Conservation (phyloP, 306 rosid species). For the Citrullus colocynthis region DNA sequence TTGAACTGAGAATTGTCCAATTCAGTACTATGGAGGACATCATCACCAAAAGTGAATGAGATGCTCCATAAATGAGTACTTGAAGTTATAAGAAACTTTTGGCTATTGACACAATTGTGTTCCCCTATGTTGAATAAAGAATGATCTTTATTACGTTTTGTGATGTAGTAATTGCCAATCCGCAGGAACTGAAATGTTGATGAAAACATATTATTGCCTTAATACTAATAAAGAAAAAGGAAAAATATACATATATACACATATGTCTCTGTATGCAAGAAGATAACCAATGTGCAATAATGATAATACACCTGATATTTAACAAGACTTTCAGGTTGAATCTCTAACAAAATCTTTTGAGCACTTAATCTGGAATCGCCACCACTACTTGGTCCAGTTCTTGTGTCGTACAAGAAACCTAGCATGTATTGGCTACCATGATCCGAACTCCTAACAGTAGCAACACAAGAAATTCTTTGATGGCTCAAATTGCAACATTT, state of each 20-base stretch:
- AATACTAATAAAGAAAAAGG: background rate
- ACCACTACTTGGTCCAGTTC: constrained; percentile 8
- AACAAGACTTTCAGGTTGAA: constrained; percentile 35
- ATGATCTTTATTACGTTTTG: constrained; percentile 32
- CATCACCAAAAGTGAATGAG: constrained; percentile 41
- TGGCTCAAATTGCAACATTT: constrained; percentile 21
- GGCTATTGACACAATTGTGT: constrained; percentile 16
- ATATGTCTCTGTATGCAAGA: background rate
- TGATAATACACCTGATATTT: constrained; percentile 50
- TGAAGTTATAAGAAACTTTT: constrained; percentile 34
- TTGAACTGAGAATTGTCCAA: constrained; percentile 12
- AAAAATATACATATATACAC: background rate
- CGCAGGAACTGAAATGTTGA: constrained; percentile 52
- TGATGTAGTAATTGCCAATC: constrained; percentile 65
- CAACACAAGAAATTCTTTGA: constrained; percentile 37
- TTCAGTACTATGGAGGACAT: constrained; percentile 19
- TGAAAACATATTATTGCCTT: constrained; percentile 9
- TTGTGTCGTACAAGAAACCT: constrained; percentile 33
- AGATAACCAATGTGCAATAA: constrained; percentile 6
- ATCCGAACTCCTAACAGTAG: constrained; percentile 29
- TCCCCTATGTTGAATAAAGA: constrained; percentile 28
- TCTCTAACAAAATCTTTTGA: constrained; percentile 61
- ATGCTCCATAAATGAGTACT: constrained; percentile 48
- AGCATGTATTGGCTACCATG: constrained; percentile 19
- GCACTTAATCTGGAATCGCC: constrained; percentile 27